Base-by-base conservation (phyloP, 2,329 filamentous ascomycete species). In the Apiospora malaysiana region DNA sequence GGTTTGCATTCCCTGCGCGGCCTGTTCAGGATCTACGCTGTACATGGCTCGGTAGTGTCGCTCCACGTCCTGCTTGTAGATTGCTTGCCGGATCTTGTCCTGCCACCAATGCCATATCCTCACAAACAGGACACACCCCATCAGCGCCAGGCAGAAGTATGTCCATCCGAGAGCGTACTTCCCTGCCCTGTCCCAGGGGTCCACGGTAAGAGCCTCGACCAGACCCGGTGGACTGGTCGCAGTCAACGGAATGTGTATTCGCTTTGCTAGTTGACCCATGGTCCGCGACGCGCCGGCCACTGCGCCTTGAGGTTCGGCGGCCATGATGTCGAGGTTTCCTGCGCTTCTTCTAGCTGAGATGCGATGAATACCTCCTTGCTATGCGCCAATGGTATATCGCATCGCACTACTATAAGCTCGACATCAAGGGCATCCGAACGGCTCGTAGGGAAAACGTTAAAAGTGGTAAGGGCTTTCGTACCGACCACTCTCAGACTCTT, bases 81-180 rank as follows among this genome's bases (percentile, higher is more conserved):
- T 89, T 73, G 94, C 95, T 75, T 95, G 93, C 75, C 95, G 90
- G 75, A 97, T 94, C 83, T 96, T 97, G 84, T 98, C 95, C 76
- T 95, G 94, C 92, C 94, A 97, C 75, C 92, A 91, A 81, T 97
- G 93, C 86, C 95, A 97, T 78, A 93, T 87, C 75, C 94, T 90
- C 78, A 95, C 85, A 14, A 92, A 77, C 14, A 92, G 83, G 5
- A 95, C 90, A 69, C 89, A 77, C 40, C 88, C 87, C 74, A 95
- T 86, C 72, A 98, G 81, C 68, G 91, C 89, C 67, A 97, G 81
- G 69, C 92, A 91, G 77, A 97, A 97, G 81, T 97, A 97, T 18
- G 95, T 94, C 90, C 94, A 97, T 71, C 92, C 94, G 68, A 94
- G 83, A 2, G 88, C 94, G 83, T 98, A 97, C 83, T 97, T 97